Conservation (phyloP, 73 alveolate genomes). For the Breviolum minutum region DNA sequence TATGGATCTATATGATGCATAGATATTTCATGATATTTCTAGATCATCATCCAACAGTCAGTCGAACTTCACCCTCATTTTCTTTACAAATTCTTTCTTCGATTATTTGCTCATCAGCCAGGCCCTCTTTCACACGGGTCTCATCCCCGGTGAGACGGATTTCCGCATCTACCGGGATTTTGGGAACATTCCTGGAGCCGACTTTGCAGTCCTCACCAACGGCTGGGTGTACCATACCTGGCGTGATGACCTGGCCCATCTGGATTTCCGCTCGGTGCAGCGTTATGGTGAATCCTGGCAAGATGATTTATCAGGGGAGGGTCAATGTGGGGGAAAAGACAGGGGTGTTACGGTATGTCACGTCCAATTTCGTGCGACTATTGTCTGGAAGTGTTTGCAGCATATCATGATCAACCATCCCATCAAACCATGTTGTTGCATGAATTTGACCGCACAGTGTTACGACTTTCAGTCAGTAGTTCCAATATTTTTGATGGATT, state of each 20-base stretch:
- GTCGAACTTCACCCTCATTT: background rate
- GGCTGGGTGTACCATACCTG: constrained; percentile 94
- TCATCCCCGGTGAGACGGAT: constrained; percentile 91
- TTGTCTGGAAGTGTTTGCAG: no score
- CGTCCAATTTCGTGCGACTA: no score
- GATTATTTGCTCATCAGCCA: background rate
- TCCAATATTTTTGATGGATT: no score
- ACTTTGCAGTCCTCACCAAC: constrained; percentile 69
- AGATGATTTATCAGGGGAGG: no score
- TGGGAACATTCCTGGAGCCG: constrained; percentile 80
- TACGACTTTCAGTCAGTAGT: no score
- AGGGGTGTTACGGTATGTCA: no score
- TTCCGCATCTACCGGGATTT: constrained; percentile 85
- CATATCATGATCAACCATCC: no score
- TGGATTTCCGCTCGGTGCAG: constrained; percentile 80
- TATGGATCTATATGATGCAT: background rate
- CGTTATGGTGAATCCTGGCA: constrained; percentile 4
- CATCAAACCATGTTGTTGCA: no score
- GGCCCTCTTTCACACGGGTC: constrained; percentile 64
- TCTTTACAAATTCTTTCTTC: background rate
- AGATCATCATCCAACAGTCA: background rate
- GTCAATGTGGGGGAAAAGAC: no score
- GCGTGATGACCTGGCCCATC: constrained; percentile 65
- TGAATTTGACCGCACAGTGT: no score
- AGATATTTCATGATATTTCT: background rate